Conservation (phyloP, 371 early-diverging fungal genomes). For the Mucor velutinosus region DNA sequence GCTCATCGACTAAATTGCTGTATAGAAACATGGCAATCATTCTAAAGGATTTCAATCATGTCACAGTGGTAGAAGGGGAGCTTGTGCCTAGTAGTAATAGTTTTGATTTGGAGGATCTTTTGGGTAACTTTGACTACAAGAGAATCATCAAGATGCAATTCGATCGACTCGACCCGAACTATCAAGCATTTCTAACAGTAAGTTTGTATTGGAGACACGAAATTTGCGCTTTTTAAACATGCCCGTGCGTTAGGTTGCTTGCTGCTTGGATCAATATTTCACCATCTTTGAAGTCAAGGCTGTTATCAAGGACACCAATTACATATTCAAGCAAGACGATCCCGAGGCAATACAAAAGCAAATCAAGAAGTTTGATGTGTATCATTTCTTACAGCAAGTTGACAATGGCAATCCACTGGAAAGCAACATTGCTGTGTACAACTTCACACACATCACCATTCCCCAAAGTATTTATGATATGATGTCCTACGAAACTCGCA, state of each 20-base stretch:
- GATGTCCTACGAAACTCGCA: slow-evolving; percentile 60
- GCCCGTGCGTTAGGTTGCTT: slow-evolving; percentile 37
- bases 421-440: slow-evolving; percentile 32
- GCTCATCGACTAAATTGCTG: not conserved
- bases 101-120: slow-evolving; percentile 47
- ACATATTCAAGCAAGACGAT: slow-evolving; percentile 29
- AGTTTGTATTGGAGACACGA: no score
- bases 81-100: slow-evolving; percentile 43
- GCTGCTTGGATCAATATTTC: slow-evolving; percentile 59
- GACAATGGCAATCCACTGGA: slow-evolving; percentile 30
- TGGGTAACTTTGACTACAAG: slow-evolving; percentile 56
- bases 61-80: slow-evolving; percentile 56
- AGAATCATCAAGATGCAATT: slow-evolving; percentile 62
- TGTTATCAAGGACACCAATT: slow-evolving; percentile 37
- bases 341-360: slow-evolving; percentile 27
- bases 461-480: slow-evolving; percentile 60
- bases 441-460: slow-evolving; percentile 53
- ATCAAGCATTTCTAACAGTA: slow-evolving; percentile 59
- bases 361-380: slow-evolving; percentile 50
- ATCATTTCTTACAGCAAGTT: slow-evolving; percentile 45
- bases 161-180: slow-evolving; percentile 51
- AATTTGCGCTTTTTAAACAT: not conserved
- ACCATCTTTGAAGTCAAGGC: slow-evolving; percentile 51
- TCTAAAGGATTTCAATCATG: slow-evolving; percentile 59
- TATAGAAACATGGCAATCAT: slow-evolving; percentile 52